phyloP scores from a whole-genome alignment of 225 moss, liverwort and hornwort species.

The Lunularia cruciata region DNA sequence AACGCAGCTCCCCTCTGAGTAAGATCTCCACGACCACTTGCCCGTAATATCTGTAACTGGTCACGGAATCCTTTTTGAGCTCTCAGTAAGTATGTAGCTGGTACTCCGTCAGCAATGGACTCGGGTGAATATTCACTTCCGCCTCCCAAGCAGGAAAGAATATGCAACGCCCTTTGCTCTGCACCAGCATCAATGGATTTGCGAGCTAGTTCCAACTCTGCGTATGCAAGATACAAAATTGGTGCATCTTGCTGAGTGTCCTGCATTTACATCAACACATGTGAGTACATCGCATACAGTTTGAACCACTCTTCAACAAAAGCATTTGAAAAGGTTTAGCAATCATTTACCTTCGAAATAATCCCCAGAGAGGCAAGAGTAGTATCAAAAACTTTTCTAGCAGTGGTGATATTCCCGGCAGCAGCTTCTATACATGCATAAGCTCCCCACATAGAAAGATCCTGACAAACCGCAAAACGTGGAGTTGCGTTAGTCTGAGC shows the following conservation, averaged over 20 bases:
- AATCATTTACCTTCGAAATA: conserved; percentile 55
- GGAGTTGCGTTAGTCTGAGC: not conserved
- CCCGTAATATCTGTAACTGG: conserved; percentile 67
- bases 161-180: conserved; percentile 59
- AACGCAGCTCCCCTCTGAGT: conserved; percentile 68
- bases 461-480: conserved; percentile 30
- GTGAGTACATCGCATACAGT: not conserved
- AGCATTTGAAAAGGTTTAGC: not conserved
- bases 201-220: conserved; percentile 83
- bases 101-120: conserved; percentile 36
- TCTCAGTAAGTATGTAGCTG: conserved; percentile 57
- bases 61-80: conserved; percentile 74
- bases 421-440: conserved; percentile 86
- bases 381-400: conserved; percentile 93
- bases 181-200: conserved; percentile 29
- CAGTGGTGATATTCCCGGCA: conserved; percentile 69
- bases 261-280: conserved; percentile 32
- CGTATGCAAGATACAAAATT: conserved; percentile 76
- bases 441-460: conserved; percentile 81
- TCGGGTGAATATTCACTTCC: conserved; percentile 55
- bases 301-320: not conserved
- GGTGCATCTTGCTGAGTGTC: conserved; percentile 78
- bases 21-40: conserved; percentile 56
- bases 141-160: conserved; percentile 75
- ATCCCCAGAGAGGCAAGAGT: conserved; percentile 69